These are phyloP conservation scores for Xylaria sp. DNA, from an alignment of 2,329 filamentous ascomycete genomes.

Conservation along the genomic window DNA sequence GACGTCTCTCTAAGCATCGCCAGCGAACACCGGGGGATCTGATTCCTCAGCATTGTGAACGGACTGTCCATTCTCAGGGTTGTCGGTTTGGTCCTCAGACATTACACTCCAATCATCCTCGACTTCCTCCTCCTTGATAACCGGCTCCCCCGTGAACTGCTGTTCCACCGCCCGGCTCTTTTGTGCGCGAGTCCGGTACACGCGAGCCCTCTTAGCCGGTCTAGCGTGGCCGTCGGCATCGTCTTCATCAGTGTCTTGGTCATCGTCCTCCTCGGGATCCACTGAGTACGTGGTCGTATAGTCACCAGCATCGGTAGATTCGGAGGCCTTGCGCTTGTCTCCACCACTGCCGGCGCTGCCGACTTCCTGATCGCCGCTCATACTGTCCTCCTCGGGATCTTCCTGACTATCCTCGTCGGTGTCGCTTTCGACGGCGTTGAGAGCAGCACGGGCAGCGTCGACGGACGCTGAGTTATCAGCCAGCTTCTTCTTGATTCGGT, in stretches of 20 bases:
- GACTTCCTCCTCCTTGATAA: background rate
- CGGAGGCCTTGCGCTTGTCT: no score
- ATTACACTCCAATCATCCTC: background rate
- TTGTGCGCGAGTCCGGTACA: no score
- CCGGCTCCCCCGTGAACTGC: background rate
- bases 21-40: background rate
- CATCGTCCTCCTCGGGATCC: background rate
- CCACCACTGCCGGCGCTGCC: no score
- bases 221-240: no score
- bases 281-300: no score
- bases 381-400: background rate
- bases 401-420: background rate
- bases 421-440: background rate
- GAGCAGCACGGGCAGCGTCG: background rate
- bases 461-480: background rate
- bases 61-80: no score
- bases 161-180: no score
- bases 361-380: no score
- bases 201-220: no score
- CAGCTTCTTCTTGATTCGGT: background rate
- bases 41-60: no score
- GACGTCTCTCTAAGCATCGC: constrained; percentile 1
- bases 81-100: no score
- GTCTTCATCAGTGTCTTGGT: background rate
- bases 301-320: no score